These are phyloP conservation scores for Trypanosoma grayi DNA, from an alignment of 208 protist genomes.

Conservation along the genomic window DNA sequence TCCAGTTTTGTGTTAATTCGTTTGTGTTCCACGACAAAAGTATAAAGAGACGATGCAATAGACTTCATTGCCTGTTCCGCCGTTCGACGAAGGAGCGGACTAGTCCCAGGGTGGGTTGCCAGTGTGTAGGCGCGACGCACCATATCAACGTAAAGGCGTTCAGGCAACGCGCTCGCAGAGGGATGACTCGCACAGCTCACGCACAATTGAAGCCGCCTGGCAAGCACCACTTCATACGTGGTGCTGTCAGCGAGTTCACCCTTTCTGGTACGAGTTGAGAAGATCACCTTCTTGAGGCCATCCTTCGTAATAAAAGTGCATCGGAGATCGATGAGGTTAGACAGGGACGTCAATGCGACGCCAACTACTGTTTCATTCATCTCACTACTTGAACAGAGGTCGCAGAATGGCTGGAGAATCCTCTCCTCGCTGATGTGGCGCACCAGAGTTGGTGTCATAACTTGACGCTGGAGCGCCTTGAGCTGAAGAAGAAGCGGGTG, in stretches of 20 bases:
- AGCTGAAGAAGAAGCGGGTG: conserved; percentile 30
- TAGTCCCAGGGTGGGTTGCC: conserved; percentile 30
- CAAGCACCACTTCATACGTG: conserved; percentile 72
- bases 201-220: conserved; percentile 36
- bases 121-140: conserved; percentile 36
- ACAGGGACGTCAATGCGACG: conserved; percentile 64
- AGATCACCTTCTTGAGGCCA: conserved; percentile 50
- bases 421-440: conserved; percentile 36
- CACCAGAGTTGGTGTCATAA: conserved; percentile 13
- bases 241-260: conserved; percentile 43
- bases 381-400: conserved; percentile 49
- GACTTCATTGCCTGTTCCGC: conserved; percentile 53
- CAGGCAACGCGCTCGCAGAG: conserved; percentile 28
- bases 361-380: conserved; percentile 64
- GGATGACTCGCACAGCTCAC: conserved; percentile 51
- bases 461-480: conserved; percentile 19
- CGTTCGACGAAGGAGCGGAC: conserved; percentile 43
- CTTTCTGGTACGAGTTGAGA: conserved; percentile 27
- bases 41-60: conserved; percentile 55
- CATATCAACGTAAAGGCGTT: conserved; percentile 36
- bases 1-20: background rate
- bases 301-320: conserved; percentile 57
- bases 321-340: conserved; percentile 59
- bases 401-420: conserved; percentile 67
- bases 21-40: conserved; percentile 24